Evolutionary conservation across 495 filamentous ascomycete genomes (phyloP).

Genomic region (Aspergillus homomorphus): DNA sequence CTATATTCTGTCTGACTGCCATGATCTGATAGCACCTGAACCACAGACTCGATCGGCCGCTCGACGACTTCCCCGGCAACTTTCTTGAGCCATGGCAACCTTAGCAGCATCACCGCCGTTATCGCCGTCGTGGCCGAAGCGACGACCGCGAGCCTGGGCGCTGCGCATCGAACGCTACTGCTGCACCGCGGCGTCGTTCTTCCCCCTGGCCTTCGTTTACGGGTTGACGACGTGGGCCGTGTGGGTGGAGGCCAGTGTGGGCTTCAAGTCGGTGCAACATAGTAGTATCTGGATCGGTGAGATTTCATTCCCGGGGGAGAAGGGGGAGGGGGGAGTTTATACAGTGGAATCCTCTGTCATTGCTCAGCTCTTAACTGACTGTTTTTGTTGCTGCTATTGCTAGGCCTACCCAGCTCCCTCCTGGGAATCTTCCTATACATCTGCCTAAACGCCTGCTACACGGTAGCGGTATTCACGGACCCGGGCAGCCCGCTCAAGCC

Average conservation of each 20-base stretch:
- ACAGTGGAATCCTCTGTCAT: background rate
- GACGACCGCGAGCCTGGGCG: conserved; percentile 58
- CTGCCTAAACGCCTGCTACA: conserved; percentile 84
- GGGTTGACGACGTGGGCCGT: conserved; percentile 84
- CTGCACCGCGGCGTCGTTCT: conserved; percentile 75
- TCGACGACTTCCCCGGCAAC: background rate
- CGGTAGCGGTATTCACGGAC: conserved; percentile 84
- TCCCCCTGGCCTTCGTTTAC: conserved; percentile 88
- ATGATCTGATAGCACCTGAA: background rate
- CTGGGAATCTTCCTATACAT: conserved; percentile 70
- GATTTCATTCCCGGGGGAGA: conserved; percentile 17
- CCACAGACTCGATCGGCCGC: background rate
- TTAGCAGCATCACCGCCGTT: conserved; percentile 41
- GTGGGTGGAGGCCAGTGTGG: conserved; percentile 79
- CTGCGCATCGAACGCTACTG: conserved; percentile 79
- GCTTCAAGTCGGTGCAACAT: conserved; percentile 54
- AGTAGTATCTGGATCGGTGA: conserved; percentile 69
- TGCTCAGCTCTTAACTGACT: background rate
- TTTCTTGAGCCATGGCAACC: conserved; percentile 36
- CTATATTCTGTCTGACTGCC: background rate
- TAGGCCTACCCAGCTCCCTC: conserved; percentile 46
- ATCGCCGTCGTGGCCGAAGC: conserved; percentile 50
- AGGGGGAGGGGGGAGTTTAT: no score
- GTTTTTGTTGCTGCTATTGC: conserved; percentile 10
- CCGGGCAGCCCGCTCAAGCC: conserved; percentile 68